Evolutionary conservation across 139 green algal genomes (phyloP).

Genomic region (Diplosphaera chodatii): DNA sequence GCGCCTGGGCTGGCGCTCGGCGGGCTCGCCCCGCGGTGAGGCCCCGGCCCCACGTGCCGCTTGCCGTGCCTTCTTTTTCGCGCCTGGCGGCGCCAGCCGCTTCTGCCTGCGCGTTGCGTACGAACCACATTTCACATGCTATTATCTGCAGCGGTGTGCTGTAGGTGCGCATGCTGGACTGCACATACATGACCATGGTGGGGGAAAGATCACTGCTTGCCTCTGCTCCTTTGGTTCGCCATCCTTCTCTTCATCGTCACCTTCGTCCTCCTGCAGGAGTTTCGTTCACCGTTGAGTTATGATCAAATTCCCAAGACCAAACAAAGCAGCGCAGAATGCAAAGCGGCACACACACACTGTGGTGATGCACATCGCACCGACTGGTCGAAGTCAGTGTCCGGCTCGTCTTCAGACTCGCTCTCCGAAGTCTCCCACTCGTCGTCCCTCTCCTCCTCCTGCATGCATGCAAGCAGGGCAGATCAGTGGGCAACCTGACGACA

Average conservation of each 20-base stretch:
- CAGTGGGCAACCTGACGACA: too few species aligned
- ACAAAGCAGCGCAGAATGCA: too few species aligned
- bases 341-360: too few species aligned
- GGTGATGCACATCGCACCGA: constrained; percentile 22
- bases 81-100: constrained; percentile 29
- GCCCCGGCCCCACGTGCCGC: constrained; percentile 3
- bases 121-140: too few species aligned
- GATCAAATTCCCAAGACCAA: too few species aligned
- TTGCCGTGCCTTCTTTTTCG: constrained; percentile 16
- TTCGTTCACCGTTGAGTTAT: too few species aligned
- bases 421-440: constrained; percentile 66
- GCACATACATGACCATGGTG: not conserved
- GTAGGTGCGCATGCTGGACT: too few species aligned
- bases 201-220: not conserved
- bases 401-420: constrained; percentile 54
- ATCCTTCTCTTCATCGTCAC: constrained; percentile 26
- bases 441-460: constrained; percentile 50
- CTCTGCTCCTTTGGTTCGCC: constrained; percentile 9
- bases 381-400: constrained; percentile 75
- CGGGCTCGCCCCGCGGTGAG: not conserved
- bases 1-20: not conserved
- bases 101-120: constrained; percentile 27
- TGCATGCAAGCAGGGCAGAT: too few species aligned
- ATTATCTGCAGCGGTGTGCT: too few species aligned
- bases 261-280: constrained; percentile 30